A percentile compares a stretch with the other conserved stretches of the same genome.
Conservation (phyloP, 495 filamentous ascomycete genomes). For the Aspergillus saccharolyticus region DNA sequence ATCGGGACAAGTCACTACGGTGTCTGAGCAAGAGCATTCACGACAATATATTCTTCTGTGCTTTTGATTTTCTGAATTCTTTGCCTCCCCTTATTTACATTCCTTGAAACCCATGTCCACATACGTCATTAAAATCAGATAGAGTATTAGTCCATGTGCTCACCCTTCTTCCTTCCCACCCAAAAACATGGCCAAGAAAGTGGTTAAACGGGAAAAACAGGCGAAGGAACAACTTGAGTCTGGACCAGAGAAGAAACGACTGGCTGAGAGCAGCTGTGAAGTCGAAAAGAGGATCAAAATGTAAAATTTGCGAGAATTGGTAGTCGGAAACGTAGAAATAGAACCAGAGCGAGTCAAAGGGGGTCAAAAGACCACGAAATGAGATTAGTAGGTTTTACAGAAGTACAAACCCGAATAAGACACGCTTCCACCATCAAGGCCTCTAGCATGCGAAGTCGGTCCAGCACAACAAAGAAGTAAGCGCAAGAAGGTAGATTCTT, state of each 20-base stretch:
- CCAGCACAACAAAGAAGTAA: constrained; percentile 7
- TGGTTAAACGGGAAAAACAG: constrained; percentile 5
- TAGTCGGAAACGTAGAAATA: constrained; percentile 10
- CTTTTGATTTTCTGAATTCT: constrained; percentile 11
- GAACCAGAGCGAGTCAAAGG: constrained; percentile 12
- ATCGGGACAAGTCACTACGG: too few relatives aligned
- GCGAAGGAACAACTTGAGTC: not conserved
- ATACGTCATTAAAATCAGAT: constrained; percentile 26
- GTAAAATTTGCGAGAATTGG: constrained; percentile 10
- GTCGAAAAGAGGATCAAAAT: constrained; percentile 8
- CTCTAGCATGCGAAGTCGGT: constrained; percentile 8
- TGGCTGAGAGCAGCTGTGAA: constrained; percentile 7
- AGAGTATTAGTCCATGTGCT: constrained; percentile 14
- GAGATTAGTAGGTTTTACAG: constrained; percentile 12
- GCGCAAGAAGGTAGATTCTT: constrained; percentile 19
- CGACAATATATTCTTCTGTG: too few relatives aligned
- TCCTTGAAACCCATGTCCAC: constrained; percentile 26
- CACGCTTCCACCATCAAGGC: constrained; percentile 26
- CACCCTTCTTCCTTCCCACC: constrained; percentile 8
- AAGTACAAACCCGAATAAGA: constrained; percentile 6
- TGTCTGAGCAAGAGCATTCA: too few relatives aligned
- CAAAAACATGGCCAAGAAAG: constrained; percentile 2
- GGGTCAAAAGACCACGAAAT: constrained; percentile 10
- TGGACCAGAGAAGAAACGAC: not conserved
- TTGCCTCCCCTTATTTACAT: constrained; percentile 36